A percentile compares a stretch with the other conserved stretches of the same genome.
Conservation (phyloP, 345 rosid genomes). For the Kandelia obovata region DNA sequence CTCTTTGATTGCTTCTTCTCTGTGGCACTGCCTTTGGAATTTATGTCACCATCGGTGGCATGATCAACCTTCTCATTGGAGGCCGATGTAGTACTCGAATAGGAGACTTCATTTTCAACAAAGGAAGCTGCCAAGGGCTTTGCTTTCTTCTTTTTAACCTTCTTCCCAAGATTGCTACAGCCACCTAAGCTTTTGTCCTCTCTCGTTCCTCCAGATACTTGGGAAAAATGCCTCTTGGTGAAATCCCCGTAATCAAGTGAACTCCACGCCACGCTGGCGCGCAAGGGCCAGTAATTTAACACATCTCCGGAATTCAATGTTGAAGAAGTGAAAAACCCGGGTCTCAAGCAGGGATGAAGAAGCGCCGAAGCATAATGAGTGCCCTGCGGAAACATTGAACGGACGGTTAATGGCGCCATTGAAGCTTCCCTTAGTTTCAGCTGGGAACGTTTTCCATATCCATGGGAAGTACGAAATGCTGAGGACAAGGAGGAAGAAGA, state of each 20-base stretch:
- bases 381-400: background rate
- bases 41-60: slow-evolving; percentile 19
- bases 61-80: slow-evolving; percentile 14
- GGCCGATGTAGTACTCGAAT: background rate
- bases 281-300: slow-evolving; percentile 23
- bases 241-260: slow-evolving; percentile 17
- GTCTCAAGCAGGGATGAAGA: slow-evolving; percentile 20
- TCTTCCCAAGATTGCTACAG: slow-evolving; percentile 1
- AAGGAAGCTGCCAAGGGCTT: slow-evolving; percentile 32
- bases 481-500: background rate
- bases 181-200: slow-evolving; percentile 21
- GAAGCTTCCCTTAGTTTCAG: slow-evolving; percentile 26
- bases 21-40: slow-evolving; percentile 30
- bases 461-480: slow-evolving; percentile 13
- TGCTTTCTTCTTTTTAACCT: slow-evolving; percentile 24
- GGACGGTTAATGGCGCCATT: background rate
- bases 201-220: slow-evolving; percentile 20
- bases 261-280: slow-evolving; percentile 16
- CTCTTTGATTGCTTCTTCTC: slow-evolving; percentile 39
- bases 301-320: slow-evolving; percentile 10
- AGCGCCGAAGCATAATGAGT: slow-evolving; percentile 4
- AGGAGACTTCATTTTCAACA: slow-evolving; percentile 8
- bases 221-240: slow-evolving; percentile 40
- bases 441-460: slow-evolving; percentile 26
- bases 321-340: slow-evolving; percentile 22